Evolutionary conservation across 129 eudicot species (phyloP).

Genomic region (Lonicera japonica): DNA sequence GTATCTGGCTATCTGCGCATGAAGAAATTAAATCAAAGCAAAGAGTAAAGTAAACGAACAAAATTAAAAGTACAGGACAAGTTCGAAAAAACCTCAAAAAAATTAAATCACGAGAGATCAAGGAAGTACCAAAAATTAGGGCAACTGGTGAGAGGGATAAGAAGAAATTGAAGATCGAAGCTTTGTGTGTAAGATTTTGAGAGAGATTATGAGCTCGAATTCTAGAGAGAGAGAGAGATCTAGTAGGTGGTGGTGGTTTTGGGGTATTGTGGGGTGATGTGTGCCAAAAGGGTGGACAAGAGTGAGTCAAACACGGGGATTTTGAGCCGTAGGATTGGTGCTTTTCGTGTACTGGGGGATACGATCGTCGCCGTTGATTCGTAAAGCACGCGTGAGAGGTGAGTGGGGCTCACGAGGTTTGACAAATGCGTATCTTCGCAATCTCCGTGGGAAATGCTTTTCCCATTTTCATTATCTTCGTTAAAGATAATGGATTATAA

Average conservation of each 20-base stretch:
- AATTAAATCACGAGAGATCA: too few species aligned
- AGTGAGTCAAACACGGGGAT: slow-evolving; percentile 32
- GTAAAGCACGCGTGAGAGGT: slow-evolving; percentile 47
- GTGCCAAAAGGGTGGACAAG: slow-evolving; percentile 15
- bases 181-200: too few species aligned
- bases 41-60: neutral
- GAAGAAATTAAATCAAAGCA: neutral
- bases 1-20: too few species aligned
- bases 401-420: slow-evolving; percentile 35
- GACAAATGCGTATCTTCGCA: slow-evolving; percentile 30
- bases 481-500: too few species aligned
- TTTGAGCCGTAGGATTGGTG: slow-evolving; percentile 29
- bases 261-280: neutral
- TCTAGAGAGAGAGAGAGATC: neutral
- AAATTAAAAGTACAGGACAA: neutral
- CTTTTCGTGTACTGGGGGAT: slow-evolving; percentile 31
- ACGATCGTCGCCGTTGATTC: slow-evolving; percentile 25
- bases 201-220: neutral
- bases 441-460: slow-evolving; percentile 8
- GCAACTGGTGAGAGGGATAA: neutral
- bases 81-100: neutral
- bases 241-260: neutral
- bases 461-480: too few species aligned
- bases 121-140: slow-evolving; percentile 1
- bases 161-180: slow-evolving; percentile 5